Evolutionary conservation across 352 stramenopile genomes (phyloP), one percentile per base, ranked within the genome.

Genomic region (Globisporangium nunn): DNA sequence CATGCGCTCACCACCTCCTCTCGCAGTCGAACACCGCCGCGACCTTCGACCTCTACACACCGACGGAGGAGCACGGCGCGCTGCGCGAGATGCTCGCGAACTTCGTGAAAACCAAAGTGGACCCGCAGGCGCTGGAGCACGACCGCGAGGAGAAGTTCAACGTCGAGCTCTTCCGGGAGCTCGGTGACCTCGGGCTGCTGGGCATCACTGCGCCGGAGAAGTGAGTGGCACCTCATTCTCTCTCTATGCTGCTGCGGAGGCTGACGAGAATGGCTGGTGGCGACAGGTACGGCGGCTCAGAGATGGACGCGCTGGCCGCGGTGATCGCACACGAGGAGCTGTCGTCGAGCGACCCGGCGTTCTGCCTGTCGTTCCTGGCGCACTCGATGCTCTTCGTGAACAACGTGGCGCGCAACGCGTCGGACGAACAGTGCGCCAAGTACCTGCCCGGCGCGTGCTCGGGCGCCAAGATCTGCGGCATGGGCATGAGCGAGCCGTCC

Each of bases 61-160:
- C 87, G n/a, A 95, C 82, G 3, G 81, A 94, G 59, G 88, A 96
- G 64, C 88, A 96, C 56, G 71, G 74, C n/a, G 79, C 76, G 8
- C 70, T 98, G 52, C 90, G 92, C 8, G 79, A 98, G 40, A 98
- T 98, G 92, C 86, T 98, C 10, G 75, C 81, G 29, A 71, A 79
- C 56, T 98, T 98, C 58, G 90, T 97, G 40, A 93, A 96, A 74
- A 87, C 85, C 39, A 96, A 98, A 70, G 95, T 99, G 17, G 97
- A 99, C 58, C 97, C 96, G 14, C 97, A 99, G 64, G 96, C 97
- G 43, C 59, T 98, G 29, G 84, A 96, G 54, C 89, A 96, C 64
- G 98, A 99, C 72, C 75, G 93, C 40, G 81, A 84, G n/a, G 96
- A 99, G 71, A 96, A 93, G 62, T 99, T 99, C 70, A 99, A 99